These are phyloP conservation scores for Euphorbia tirucalli DNA, from an alignment of 345 rosid genomes.

Conservation along the genomic window DNA sequence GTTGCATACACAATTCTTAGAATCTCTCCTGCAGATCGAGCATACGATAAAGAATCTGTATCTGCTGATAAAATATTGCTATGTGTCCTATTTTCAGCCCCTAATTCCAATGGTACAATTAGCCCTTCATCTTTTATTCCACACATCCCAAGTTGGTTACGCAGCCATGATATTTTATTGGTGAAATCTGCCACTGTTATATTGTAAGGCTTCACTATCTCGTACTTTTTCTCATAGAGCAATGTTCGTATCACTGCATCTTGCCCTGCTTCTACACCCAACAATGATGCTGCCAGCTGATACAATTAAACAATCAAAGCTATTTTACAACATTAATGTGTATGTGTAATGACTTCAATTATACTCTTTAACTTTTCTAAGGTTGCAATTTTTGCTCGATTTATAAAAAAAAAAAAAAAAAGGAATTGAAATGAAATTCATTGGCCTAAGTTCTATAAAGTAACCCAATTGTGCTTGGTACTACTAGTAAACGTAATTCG, in stretches of 20 bases:
- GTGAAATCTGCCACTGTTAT: slow-evolving; percentile 43
- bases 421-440: no score
- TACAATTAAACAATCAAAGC: no score
- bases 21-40: slow-evolving; percentile 39
- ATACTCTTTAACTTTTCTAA: no score
- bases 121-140: slow-evolving; percentile 61
- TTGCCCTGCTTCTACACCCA: slow-evolving; percentile 70
- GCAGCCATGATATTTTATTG: slow-evolving; percentile 24
- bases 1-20: slow-evolving; percentile 35
- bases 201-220: slow-evolving; percentile 34
- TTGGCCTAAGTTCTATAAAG: no score
- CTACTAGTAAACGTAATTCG: no score
- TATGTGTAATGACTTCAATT: no score
- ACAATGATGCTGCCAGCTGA: slow-evolving; percentile 52
- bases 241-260: slow-evolving; percentile 60
- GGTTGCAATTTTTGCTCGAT: no score
- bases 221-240: slow-evolving; percentile 38
- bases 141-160: slow-evolving; percentile 39
- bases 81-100: slow-evolving; percentile 38
- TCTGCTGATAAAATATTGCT: slow-evolving; percentile 42
- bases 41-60: slow-evolving; percentile 27
- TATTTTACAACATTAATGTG: neutral
- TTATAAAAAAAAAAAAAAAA: no score
- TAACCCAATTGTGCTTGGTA: no score
- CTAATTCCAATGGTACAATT: slow-evolving; percentile 32